Evolutionary conservation across 257 asterid species (phyloP), one percentile per base, ranked within the genome.

Genomic region (Oldenlandia corymbosa): DNA sequence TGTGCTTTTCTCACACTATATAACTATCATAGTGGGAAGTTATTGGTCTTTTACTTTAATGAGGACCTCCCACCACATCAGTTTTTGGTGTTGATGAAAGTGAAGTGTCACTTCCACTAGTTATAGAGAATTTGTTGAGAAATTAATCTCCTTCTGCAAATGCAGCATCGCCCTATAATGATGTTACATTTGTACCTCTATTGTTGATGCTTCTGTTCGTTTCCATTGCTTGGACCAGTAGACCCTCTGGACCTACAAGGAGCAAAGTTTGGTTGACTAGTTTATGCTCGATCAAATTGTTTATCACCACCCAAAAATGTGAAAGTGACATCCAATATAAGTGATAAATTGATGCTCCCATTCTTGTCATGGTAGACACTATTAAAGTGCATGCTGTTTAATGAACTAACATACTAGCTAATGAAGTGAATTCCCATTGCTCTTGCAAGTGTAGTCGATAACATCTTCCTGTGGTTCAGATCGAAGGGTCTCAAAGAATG

Each of bases 271-370:
- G 73, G 74, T 55, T 77, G 74, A 58, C 68, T 2, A 24, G 28
- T 58, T n/a, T 34, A n/a, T 58, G 27, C 56, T 14, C 30, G 62
- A 66, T 60, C 23, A 49, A 60, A 49, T 37, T 32, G n/a, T 50
- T 70, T 67, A n/a, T 61, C 73, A 51, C 71, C 57, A 58, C 50
- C 10, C 45, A 47, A 73, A 61, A 37, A 58, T 67, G 28, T 31
- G 74, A 70, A 73, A 66, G 59, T 37, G 74, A 77, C 76, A 46
- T 31, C 76, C 79, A 77, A 56, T 61, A 67, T 17, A 13, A 57
- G 32, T 32, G 62, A 56, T 26, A 5, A 3, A 20, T 58, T 51
- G 69, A 37, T 70, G 73, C 60, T n/a, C 72, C 73, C 18, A 55
- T 58, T 34, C 51, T 28, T 68, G 72, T 66, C 48, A 68, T 62